A percentile compares a stretch with the other conserved stretches of the same genome.
These are phyloP conservation scores for Stephanodiscus triporus DNA, from an alignment of 108 stramenopile genomes.

Conservation along the genomic window DNA sequence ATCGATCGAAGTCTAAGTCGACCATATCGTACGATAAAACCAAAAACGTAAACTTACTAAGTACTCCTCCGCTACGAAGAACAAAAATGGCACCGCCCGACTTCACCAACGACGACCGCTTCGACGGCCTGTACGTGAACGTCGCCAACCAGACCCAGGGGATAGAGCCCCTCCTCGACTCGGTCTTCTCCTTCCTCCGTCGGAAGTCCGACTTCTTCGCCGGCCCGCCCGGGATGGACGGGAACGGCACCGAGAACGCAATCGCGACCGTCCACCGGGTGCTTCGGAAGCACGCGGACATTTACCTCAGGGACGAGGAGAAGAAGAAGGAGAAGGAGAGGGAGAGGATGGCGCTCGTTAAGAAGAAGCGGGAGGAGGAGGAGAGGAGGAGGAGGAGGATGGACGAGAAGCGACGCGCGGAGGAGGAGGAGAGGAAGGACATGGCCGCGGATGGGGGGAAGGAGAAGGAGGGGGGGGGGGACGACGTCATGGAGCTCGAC, in stretches of 20 bases:
- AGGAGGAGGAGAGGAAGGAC: conserved; percentile 5
- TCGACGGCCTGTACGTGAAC: conserved; percentile 96
- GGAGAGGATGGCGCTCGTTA: conserved; percentile 69
- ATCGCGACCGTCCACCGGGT: conserved; percentile 83
- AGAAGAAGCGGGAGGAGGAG: conserved; percentile 47
- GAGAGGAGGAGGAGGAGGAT: conserved; percentile 45
- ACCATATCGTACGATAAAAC: too few species aligned
- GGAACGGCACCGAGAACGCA: conserved; percentile 39
- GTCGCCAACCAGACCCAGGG: conserved; percentile 93
- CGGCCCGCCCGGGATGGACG: conserved; percentile 38
- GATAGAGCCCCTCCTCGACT: conserved; percentile 97
- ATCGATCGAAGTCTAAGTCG: too few species aligned
- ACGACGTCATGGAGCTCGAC: conserved; percentile 84
- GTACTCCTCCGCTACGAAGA: too few species aligned
- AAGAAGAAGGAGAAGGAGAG: conserved; percentile 48
- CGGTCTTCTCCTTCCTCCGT: conserved; percentile 95
- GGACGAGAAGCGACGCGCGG: conserved; percentile 18
- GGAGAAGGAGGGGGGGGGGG: conserved; percentile 40
- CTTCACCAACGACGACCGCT: conserved; percentile 90
- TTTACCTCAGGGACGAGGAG: conserved; percentile 50
- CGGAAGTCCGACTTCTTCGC: conserved; percentile 99
- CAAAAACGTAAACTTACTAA: too few species aligned
- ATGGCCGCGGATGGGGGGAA: background rate
- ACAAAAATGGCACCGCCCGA: conserved; percentile 4
- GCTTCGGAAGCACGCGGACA: conserved; percentile 70